Evolutionary conservation across 208 protist genomes (phyloP).

Genomic region (Crithidia expoeki): DNA sequence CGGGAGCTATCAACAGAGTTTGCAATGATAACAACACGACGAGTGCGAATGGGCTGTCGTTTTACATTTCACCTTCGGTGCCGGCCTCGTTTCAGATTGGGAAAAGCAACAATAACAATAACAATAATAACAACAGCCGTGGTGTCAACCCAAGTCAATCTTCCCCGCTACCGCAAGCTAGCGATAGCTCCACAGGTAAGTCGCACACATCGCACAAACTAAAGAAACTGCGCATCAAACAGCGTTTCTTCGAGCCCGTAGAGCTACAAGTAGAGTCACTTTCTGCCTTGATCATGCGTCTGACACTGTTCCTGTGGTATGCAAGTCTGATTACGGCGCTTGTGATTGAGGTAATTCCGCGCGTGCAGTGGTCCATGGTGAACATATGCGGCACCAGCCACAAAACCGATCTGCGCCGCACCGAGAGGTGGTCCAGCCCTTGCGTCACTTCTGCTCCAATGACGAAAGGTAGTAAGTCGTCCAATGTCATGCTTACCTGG

Average conservation of each 20-base stretch:
- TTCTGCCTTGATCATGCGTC: slow-evolving; percentile 39
- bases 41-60: not conserved
- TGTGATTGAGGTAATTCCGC: slow-evolving; percentile 59
- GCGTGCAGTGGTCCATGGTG: slow-evolving; percentile 54
- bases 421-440: slow-evolving; percentile 30
- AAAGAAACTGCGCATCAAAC: slow-evolving; percentile 12
- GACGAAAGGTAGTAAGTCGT: not conserved
- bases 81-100: not conserved
- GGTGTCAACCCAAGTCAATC: not conserved
- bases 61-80: slow-evolving; percentile 10
- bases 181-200: not conserved
- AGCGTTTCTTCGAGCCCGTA: slow-evolving; percentile 52
- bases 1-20: not conserved
- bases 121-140: not conserved
- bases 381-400: slow-evolving; percentile 63
- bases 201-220: slow-evolving; percentile 1
- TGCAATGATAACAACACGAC: not conserved
- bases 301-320: slow-evolving; percentile 70
- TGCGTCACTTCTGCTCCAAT: slow-evolving; percentile 18
- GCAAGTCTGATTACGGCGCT: slow-evolving; percentile 50
- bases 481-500: slow-evolving; percentile 40
- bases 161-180: not conserved
- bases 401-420: slow-evolving; percentile 40
- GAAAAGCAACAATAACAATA: not conserved
- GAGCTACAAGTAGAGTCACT: slow-evolving; percentile 85